phyloP scores from a whole-genome alignment of 495 filamentous ascomycete genomes.

The Aspergillus panamensis region DNA sequence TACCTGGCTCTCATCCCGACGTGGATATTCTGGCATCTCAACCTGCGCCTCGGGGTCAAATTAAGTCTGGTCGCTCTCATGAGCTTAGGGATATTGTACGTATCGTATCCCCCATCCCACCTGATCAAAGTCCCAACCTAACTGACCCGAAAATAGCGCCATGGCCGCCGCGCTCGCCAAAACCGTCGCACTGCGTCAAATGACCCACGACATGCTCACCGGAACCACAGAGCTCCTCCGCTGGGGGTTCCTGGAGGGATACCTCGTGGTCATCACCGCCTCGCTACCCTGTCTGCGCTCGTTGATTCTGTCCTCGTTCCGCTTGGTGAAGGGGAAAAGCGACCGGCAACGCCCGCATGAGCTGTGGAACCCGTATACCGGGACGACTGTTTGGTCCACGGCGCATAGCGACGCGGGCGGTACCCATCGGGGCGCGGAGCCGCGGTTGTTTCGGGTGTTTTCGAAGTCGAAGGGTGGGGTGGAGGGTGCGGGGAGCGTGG shows the following conservation, averaged over 20 bases:
- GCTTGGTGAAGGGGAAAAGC: not conserved
- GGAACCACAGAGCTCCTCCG: not conserved
- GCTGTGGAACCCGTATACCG: not conserved
- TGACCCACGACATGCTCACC: not conserved
- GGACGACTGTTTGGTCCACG: not conserved
- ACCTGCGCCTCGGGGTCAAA: constrained; percentile 43
- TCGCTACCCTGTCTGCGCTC: constrained; percentile 11
- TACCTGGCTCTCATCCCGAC: constrained; percentile 49
- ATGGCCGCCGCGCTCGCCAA: constrained; percentile 4
- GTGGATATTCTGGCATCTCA: constrained; percentile 43
- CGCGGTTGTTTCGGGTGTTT: not conserved
- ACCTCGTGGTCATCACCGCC: constrained; percentile 5
- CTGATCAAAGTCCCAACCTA: not conserved
- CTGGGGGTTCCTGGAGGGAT: constrained; percentile 3
- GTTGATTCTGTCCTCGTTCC: not conserved
- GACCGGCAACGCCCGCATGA: not conserved
- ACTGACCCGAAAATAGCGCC: not conserved
- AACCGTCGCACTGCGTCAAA: not conserved
- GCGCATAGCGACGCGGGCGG: not conserved
- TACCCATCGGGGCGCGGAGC: not conserved
- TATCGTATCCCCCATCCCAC: not conserved
- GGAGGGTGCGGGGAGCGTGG: not conserved
- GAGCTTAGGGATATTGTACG: constrained; percentile 44
- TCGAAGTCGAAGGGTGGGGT: not conserved
- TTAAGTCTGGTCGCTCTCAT: constrained; percentile 43